Conservation (phyloP, 2,329 filamentous ascomycete genomes). For the Calonectria multiphialidica region DNA sequence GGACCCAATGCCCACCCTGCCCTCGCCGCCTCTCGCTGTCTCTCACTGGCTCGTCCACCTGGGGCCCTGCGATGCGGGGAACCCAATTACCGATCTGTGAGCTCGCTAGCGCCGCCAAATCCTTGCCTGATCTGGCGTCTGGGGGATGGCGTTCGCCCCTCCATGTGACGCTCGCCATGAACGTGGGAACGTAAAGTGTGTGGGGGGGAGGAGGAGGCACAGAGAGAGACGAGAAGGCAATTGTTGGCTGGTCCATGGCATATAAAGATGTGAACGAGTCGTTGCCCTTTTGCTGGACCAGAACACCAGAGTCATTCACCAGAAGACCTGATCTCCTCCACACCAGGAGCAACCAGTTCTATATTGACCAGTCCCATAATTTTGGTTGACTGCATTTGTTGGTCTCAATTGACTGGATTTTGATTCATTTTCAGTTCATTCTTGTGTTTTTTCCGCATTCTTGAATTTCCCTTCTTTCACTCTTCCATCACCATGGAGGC, state of each 20-base stretch:
- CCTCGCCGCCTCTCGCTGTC: too few species aligned
- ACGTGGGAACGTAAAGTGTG: background rate
- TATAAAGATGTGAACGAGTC: slow-evolving; percentile 7
- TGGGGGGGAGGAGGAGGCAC: background rate
- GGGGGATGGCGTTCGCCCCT: background rate
- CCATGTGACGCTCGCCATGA: background rate
- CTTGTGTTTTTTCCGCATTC: background rate
- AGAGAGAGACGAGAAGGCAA: background rate
- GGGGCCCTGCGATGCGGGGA: slow-evolving; percentile 16
- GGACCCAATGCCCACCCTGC: too few species aligned
- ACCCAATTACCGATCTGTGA: slow-evolving; percentile 10
- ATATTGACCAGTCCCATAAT: background rate
- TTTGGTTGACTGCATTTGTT: background rate
- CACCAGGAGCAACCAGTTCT: background rate
- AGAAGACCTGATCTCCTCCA: slow-evolving; percentile 6
- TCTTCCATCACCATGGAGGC: slow-evolving; percentile 4
- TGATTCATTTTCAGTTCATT: background rate
- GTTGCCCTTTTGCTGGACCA: background rate
- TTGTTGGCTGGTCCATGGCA: background rate
- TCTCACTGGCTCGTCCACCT: slow-evolving; percentile 15
- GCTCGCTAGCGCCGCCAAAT: slow-evolving; percentile 22
- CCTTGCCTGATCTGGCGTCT: slow-evolving; percentile 25
- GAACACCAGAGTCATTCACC: background rate
- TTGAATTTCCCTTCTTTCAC: background rate
- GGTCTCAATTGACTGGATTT: background rate